These are phyloP conservation scores for Ogataea naganishii DNA, from an alignment of 805 yeast genomes.

Conservation along the genomic window DNA sequence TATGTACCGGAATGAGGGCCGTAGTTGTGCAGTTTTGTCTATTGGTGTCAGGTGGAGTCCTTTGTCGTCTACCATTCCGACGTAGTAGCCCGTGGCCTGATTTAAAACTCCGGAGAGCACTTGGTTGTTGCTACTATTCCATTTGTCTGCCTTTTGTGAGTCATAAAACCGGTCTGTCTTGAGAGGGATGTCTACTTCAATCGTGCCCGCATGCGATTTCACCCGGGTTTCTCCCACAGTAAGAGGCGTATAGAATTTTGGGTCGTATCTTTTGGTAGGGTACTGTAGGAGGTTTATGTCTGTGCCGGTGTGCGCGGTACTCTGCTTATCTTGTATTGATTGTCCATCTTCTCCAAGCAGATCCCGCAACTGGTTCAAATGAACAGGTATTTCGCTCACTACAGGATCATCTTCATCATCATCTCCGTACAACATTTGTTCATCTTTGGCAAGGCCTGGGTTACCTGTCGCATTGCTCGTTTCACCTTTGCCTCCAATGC, in stretches of 20 bases:
- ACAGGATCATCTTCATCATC: slow-evolving; percentile 50
- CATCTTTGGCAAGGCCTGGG: too few species aligned
- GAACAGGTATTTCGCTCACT: slow-evolving; percentile 51
- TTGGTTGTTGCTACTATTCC: slow-evolving; percentile 57
- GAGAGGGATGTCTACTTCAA: slow-evolving; percentile 74
- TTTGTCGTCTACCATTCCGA: slow-evolving; percentile 29
- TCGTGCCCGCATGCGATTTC: slow-evolving; percentile 51
- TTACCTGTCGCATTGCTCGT: too few species aligned
- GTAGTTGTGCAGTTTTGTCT: slow-evolving; percentile 60
- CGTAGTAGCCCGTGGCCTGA: slow-evolving; percentile 42
- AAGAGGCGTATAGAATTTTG: slow-evolving; percentile 25
- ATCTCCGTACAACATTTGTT: slow-evolving; percentile 10
- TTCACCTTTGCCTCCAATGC: slow-evolving; percentile 7
- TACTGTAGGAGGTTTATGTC: slow-evolving; percentile 44
- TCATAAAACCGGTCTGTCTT: slow-evolving; percentile 65
- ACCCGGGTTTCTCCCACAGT: slow-evolving; percentile 21
- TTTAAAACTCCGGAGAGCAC: slow-evolving; percentile 64
- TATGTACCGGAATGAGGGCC: slow-evolving; percentile 76
- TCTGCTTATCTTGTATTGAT: slow-evolving; percentile 9
- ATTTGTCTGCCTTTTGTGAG: slow-evolving; percentile 47
- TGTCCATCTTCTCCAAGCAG: not conserved
- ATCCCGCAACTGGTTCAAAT: slow-evolving; percentile 19
- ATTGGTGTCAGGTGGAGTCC: slow-evolving; percentile 60
- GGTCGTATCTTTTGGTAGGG: slow-evolving; percentile 43
- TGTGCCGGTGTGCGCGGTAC: slow-evolving; percentile 16